Evolutionary conservation across 495 filamentous ascomycete species (phyloP), one percentile per base, ranked within the genome.

Genomic region (Xylaria castorea): DNA sequence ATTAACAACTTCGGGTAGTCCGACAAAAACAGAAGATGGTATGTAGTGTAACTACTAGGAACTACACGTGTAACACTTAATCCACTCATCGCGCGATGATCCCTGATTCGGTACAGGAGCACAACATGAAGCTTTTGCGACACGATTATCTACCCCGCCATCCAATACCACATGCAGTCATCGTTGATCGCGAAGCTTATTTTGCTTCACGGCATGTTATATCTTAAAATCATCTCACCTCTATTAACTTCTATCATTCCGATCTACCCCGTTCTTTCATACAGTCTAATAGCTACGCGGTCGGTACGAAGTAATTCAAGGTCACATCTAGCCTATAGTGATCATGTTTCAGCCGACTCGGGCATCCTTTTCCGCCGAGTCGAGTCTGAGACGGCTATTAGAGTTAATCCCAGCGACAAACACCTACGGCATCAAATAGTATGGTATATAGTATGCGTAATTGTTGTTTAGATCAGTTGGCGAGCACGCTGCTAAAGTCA

Each of bases 1-100:
- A 14, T 51, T n/a, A 6, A 36, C 27, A 46, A 40, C 12, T 22
- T 65, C 69, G 69, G 69, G 60, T 64, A 71, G 42, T 12, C 57
- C 69, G 69, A 55, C 12, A 40, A 48, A 48, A 34, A 50, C 11
- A 30, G 32, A 66, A 6, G 1, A 50, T 32, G 48, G 66, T 51
- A 66, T 20, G 6, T 20, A 20, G 40, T 5, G 62, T 46, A 5
- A 11, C 53, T 34, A 38, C 58, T 61, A 38, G 38, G 22, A 44
- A 44, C 22, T 44, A n/a, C n/a, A n/a, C n/a, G n/a, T n/a, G n/a
- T n/a, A 38, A 64, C 22, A 27, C 32, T 12, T 22, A 32, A 9
- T 32, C 58, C 50, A 64, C 50, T 18, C 68, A 65, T 57, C 69
- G 62, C 61, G 62, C 61, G 22, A 64, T 64, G 22, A 42, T 64